phyloP scores from a whole-genome alignment of 345 rosid genomes.

The Arabis alpina region DNA sequence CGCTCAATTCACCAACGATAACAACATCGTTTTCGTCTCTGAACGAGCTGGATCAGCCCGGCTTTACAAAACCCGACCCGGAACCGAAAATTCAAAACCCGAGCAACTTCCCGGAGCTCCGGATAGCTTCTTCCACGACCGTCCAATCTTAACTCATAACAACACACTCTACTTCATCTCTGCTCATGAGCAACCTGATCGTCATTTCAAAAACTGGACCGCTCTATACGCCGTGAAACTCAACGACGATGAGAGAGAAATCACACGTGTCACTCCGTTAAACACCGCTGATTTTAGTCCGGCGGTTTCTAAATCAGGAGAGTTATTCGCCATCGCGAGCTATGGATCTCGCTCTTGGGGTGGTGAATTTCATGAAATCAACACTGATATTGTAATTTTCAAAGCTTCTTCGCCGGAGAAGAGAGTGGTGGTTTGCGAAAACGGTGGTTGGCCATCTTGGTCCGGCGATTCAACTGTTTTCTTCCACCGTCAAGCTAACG shows the following conservation, averaged over 20 bases:
- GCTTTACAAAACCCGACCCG: constrained; percentile 51
- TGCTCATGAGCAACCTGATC: constrained; percentile 69
- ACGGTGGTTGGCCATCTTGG: constrained; percentile 93
- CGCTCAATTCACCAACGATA: constrained; percentile 57
- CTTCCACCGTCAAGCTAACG: constrained; percentile 81
- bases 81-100: constrained; percentile 43
- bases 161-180: constrained; percentile 70
- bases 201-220: constrained; percentile 65
- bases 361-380: constrained; percentile 75
- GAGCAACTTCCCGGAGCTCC: constrained; percentile 55
- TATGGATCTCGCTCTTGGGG: constrained; percentile 76
- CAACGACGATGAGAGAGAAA: background rate
- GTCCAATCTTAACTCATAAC: constrained; percentile 53
- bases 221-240: constrained; percentile 58
- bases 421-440: constrained; percentile 56
- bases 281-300: constrained; percentile 75
- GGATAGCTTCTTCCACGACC: constrained; percentile 80
- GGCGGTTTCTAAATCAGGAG: constrained; percentile 61
- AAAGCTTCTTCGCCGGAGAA: constrained; percentile 49
- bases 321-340: constrained; percentile 70
- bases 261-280: constrained; percentile 64
- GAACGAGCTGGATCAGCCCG: constrained; percentile 64
- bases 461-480: constrained; percentile 66
- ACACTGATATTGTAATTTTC: constrained; percentile 73
- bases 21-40: constrained; percentile 61